Percentiles rank a stretch among this genome's conserved stretches.
Evolutionary conservation across 1,139 yeast genomes (phyloP).

Genomic region (Wickerhamiella pararugosa): DNA sequence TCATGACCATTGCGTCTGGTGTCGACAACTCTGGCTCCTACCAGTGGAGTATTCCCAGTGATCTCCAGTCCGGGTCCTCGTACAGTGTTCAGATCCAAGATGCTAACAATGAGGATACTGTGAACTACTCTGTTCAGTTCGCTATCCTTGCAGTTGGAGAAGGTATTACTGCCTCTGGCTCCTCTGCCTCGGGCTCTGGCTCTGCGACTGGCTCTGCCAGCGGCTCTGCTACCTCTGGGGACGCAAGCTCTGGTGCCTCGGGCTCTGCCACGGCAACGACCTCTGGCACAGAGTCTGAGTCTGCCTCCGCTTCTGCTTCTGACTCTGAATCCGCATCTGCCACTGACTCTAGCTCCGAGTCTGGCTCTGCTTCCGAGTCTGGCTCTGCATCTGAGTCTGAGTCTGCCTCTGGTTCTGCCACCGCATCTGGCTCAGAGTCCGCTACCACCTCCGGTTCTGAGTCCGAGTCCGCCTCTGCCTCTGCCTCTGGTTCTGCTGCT

Average conservation of each 20-base stretch:
- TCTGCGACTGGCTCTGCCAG: conserved; percentile 12
- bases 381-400: conserved; percentile 12
- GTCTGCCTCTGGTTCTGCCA: conserved; percentile 21
- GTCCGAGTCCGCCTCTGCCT: conserved; percentile 11
- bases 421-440: conserved; percentile 17
- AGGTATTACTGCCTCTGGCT: conserved; percentile 9
- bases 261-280: conserved; percentile 9
- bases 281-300: conserved; percentile 10
- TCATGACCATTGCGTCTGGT: conserved; percentile 19
- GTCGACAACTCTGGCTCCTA: conserved; percentile 21
- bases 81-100: conserved; percentile 25
- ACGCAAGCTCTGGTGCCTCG: neutral
- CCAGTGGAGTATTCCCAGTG: conserved; percentile 20
- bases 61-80: conserved; percentile 16
- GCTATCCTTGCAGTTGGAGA: conserved; percentile 16
- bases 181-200: conserved; percentile 13
- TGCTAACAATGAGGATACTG: conserved; percentile 12
- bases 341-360: conserved; percentile 18
- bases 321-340: conserved; percentile 5
- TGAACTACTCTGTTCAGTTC: conserved; percentile 23
- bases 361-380: conserved; percentile 12
- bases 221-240: neutral
- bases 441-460: conserved; percentile 10
- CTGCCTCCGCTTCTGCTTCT: conserved; percentile 8
- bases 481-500: conserved; percentile 1